Base-by-base conservation (phyloP, 2,329 filamentous ascomycete genomes). In the Nemania bipapillata region DNA sequence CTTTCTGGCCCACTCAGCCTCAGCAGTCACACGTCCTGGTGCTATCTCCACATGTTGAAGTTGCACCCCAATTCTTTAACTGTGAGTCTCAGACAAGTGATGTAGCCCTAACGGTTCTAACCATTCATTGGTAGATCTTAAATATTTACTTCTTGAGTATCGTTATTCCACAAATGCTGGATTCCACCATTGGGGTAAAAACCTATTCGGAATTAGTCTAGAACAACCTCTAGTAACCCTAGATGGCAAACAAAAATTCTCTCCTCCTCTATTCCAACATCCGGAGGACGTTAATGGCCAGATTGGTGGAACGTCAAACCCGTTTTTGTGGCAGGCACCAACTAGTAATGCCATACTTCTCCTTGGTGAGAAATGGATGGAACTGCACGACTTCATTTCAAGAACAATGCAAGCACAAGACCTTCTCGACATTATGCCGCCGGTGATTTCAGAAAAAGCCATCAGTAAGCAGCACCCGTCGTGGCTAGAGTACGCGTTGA, bases 301-400 rank as follows among this genome's bases (percentile, higher is more conserved):
- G 4, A 70, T 72, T 22, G 71, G 75, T 9, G 74, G 79, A 30
- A 74, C 79, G 4, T 57, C 81, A 4, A 86, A 87, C 0, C 85
- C 91, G 0, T 96, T 97, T 75, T 83, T 97, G 8, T 97, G 94
- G 90, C 92, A 97, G 80, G 89, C 90, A 1, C 94, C 95, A 4
- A 92, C 90, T 72, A 92, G 91, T 76, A 91, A 96, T 71, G 94
- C 95, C 0, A 88, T 90, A 11, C 84, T 99, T 9, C 91, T 95
- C 77, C 89, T 96, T 64, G 94, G 94, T 50, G 88, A 93, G 55
- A 94, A 91, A 76, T 99, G 96, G 96, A 82, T 87, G 12, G 92
- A 97, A 73, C 86, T 97, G 9, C 94, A 97, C 77, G 87, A 89
- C 11, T 96, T 96, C 74, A 86, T 96, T 1, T 87, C 91, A 11